Conservation (phyloP, 805 yeast genomes). For the Hanseniaspora clermontiae region DNA sequence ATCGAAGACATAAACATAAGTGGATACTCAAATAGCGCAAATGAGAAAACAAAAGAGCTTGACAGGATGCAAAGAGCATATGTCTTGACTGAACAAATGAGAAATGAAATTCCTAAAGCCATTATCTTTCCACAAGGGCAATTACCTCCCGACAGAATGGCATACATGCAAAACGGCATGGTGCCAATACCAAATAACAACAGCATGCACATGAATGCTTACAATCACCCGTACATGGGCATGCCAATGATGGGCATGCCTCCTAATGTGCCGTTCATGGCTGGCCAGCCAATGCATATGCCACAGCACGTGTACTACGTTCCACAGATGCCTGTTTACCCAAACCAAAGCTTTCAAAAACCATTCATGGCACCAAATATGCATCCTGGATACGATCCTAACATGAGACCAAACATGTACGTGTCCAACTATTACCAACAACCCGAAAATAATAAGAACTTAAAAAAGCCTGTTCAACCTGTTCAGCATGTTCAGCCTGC, state of each 20-base stretch:
- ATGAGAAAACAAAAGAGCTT: not conserved
- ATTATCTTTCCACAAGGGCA: not conserved
- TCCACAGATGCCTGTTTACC: not conserved
- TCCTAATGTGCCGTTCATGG: not conserved
- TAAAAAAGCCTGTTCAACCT: too few species aligned
- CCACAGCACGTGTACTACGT: not conserved
- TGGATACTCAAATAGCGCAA: not conserved
- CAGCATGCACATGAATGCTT: slow-evolving; percentile 12
- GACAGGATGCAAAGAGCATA: not conserved
- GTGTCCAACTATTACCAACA: not conserved
- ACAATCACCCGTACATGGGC: slow-evolving; percentile 1
- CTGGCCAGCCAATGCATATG: not conserved
- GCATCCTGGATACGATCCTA: slow-evolving; percentile 66
- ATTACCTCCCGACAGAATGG: slow-evolving; percentile 14
- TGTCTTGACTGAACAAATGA: not conserved
- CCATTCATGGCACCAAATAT: not conserved
- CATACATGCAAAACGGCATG: slow-evolving; percentile 15
- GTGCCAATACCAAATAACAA: slow-evolving; percentile 13
- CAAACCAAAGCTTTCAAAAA: not conserved
- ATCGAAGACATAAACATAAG: slow-evolving; percentile 7
- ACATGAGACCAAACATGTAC: slow-evolving; percentile 51
- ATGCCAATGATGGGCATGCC: not conserved
- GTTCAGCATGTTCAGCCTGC: too few species aligned
- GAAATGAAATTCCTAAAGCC: not conserved
- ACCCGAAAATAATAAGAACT: not conserved